A percentile compares a stretch with the other conserved stretches of the same genome.
phyloP scores from a whole-genome alignment of 192 early-diverging fungal genomes.

The Coemansia sp. region DNA sequence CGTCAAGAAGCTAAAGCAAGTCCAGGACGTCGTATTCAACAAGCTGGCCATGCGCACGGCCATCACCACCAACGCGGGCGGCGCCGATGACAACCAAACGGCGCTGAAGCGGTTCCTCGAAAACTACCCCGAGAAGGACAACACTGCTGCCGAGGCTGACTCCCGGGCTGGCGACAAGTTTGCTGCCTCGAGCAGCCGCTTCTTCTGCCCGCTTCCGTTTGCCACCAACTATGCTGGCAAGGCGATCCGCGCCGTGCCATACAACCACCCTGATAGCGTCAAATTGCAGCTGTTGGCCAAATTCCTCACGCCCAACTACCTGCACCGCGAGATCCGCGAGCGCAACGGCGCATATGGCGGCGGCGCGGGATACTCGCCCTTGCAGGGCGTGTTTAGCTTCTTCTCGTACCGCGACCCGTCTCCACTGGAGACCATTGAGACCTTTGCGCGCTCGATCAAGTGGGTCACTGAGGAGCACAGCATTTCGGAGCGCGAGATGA shows the following conservation, averaged over 20 bases:
- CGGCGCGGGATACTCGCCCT: conserved; percentile 74
- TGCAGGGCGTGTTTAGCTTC: conserved; percentile 83
- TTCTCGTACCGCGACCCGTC: conserved; percentile 94
- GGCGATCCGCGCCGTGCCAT: conserved; percentile 79
- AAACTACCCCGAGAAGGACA: conserved; percentile 18
- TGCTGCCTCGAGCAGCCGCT: conserved; percentile 57
- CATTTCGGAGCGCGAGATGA: conserved; percentile 66
- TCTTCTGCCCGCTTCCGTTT: conserved; percentile 84
- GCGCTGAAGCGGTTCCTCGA: conserved; percentile 35
- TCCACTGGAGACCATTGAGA: conserved; percentile 70
- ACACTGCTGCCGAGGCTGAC: neutral
- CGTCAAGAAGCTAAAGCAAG: conserved; percentile 60
- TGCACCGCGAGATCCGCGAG: conserved; percentile 98
- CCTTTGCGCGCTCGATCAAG: conserved; percentile 64
- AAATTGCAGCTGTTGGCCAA: conserved; percentile 80
- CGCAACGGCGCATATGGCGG: conserved; percentile 97
- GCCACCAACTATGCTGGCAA: conserved; percentile 84
- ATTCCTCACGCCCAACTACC: conserved; percentile 80
- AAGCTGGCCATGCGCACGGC: conserved; percentile 43
- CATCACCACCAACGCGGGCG: conserved; percentile 34
- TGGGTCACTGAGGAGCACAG: conserved; percentile 65
- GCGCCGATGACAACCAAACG: conserved; percentile 33
- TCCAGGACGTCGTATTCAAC: conserved; percentile 52
- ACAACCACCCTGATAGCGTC: conserved; percentile 79
- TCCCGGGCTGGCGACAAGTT: conserved; percentile 13